Conservation (phyloP, 768 basidiomycete genomes). For the Boletus pseudo-olivaceus region DNA sequence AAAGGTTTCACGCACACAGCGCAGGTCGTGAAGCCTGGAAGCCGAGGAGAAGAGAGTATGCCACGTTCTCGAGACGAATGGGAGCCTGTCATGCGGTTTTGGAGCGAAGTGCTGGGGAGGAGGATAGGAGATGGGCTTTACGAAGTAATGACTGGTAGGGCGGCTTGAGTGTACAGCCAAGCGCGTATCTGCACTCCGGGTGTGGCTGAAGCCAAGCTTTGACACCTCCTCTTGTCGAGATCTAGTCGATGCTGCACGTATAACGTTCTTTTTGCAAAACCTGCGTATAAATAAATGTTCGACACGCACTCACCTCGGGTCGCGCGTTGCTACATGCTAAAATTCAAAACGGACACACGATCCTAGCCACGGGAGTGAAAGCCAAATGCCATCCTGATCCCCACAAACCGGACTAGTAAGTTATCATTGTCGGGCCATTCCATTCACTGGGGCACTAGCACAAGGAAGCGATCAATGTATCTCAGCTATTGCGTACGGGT, state of each 20-base stretch:
- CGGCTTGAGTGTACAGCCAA: not conserved
- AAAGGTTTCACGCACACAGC: slow-evolving; percentile 54
- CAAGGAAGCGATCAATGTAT: slow-evolving; percentile 12
- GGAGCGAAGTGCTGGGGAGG: slow-evolving; percentile 64
- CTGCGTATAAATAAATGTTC: not conserved
- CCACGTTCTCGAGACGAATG: slow-evolving; percentile 73
- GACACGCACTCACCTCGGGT: not conserved
- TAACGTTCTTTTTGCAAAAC: too few relatives aligned
- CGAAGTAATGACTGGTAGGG: slow-evolving; percentile 52
- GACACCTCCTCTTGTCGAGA: not conserved
- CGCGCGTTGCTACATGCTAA: too few relatives aligned
- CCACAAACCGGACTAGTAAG: not conserved
- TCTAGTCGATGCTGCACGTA: not conserved
- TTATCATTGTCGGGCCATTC: too few relatives aligned
- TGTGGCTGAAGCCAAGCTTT: not conserved
- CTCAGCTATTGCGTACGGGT: slow-evolving; percentile 19
- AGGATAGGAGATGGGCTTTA: slow-evolving; percentile 62
- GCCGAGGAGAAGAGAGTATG: slow-evolving; percentile 53
- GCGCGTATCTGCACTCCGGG: not conserved
- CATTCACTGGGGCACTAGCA: slow-evolving; percentile 1
- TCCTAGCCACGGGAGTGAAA: not conserved
- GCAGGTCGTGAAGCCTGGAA: slow-evolving; percentile 46
- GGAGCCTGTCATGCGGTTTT: slow-evolving; percentile 83
- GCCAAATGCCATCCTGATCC: not conserved
- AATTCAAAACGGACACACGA: not conserved